phyloP scores from a whole-genome alignment of 2,329 filamentous ascomycete genomes.

The Aspergillus calidoustus region DNA sequence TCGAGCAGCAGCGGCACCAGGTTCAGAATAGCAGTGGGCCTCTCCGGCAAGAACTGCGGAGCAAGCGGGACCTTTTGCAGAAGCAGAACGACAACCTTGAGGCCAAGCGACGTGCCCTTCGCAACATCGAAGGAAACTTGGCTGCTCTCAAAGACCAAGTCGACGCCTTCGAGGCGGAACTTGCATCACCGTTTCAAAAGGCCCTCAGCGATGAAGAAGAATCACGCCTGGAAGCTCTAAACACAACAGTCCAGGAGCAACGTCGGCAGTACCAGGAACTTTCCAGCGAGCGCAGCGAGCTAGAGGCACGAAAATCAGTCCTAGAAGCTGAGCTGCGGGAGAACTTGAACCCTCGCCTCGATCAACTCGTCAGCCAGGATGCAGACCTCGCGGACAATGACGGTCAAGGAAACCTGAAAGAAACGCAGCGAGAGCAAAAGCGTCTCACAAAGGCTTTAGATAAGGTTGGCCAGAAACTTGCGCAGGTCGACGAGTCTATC shows the following conservation, averaged over 20 bases:
- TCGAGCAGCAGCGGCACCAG: slow-evolving; percentile 76
- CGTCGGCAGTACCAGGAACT: slow-evolving; percentile 77
- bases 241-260: slow-evolving; percentile 70
- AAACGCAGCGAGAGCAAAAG: slow-evolving; percentile 79
- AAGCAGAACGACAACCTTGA: slow-evolving; percentile 75
- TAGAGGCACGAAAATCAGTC: slow-evolving; percentile 79
- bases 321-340: slow-evolving; percentile 88
- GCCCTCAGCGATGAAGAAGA: slow-evolving; percentile 83
- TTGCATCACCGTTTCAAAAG: slow-evolving; percentile 90
- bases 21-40: slow-evolving; percentile 83
- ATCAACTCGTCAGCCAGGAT: slow-evolving; percentile 79
- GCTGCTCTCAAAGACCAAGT: slow-evolving; percentile 77
- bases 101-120: slow-evolving; percentile 65
- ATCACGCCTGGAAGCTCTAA: slow-evolving; percentile 73
- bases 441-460: slow-evolving; percentile 72
- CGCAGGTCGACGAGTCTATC: slow-evolving; percentile 74
- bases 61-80: slow-evolving; percentile 75
- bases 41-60: slow-evolving; percentile 74
- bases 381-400: slow-evolving; percentile 67
- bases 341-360: slow-evolving; percentile 83
- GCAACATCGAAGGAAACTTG: slow-evolving; percentile 75
- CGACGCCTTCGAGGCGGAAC: slow-evolving; percentile 76
- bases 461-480: slow-evolving; percentile 69
- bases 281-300: slow-evolving; percentile 72
- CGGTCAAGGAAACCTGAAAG: slow-evolving; percentile 68